Evolutionary conservation across 2,329 filamentous ascomycete species (phyloP), one percentile per base, ranked within the genome.

Genomic region (Clarireedia monteithiana): DNA sequence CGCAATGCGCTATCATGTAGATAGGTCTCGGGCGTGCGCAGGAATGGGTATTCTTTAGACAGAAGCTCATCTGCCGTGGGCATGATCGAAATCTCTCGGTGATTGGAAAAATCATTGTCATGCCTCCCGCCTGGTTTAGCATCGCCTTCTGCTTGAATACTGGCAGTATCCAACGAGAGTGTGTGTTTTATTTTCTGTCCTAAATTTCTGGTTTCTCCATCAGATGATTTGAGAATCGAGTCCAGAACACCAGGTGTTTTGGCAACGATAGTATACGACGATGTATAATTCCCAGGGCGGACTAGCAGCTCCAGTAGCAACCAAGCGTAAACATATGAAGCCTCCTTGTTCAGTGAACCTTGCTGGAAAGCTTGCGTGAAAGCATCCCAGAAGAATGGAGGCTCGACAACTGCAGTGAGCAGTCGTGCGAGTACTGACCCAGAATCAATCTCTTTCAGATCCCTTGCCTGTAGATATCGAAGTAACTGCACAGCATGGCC

Each of bases 101-200:
- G 84, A 60, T 88, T 75, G 1, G 64, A 71, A 64, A 79, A 79
- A 62, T 91, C 87, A 53, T 91, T 91, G 67, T 91, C 84, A 60
- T 91, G 86, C 0, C 87, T 77, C 0, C 85, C 85, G 0, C 87
- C 87, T 0, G 85, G 77, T 1, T 55, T 30, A 15, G 10, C 36
- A 36, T 50, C 47, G 5, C 54, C 46, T 48, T 63, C 54, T 12
- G 51, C 23, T 9, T 57, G 42, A 26, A 56, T 30, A 34, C 60
- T 52, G 5, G 63, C 62, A 5, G 45, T 2, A 45, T 56, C 40
- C 2, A 48, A 68, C 58, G 30, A 58, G 1, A 76, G 54, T 12
- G 69, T 57, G 48, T 76, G 68, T 44, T 73, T 68, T 55, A 78
- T 74, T 55, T 72, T 75, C 14, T 76, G 67, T 3, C 68, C 74